A percentile compares a stretch with the other conserved stretches of the same genome.
Evolutionary conservation across 192 early-diverging fungal genomes (phyloP).

Genomic region (Backusella tuberculispora): DNA sequence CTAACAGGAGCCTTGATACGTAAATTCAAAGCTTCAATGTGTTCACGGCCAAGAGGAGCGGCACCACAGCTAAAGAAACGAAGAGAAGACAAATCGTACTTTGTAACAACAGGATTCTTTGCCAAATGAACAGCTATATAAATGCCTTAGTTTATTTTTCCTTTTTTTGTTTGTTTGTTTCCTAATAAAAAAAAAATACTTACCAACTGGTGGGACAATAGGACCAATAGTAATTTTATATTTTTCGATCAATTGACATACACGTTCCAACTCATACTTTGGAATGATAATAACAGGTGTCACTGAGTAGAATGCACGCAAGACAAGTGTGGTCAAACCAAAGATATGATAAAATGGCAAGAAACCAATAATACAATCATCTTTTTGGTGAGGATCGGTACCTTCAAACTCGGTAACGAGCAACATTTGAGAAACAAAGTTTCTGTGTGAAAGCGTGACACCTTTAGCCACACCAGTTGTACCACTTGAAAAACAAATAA

Average conservation of each 20-base stretch:
- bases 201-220: conserved; percentile 64
- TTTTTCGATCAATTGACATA: conserved; percentile 67
- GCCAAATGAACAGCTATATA: conserved; percentile 64
- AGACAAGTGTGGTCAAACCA: conserved; percentile 44
- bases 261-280: conserved; percentile 71
- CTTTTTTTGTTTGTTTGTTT: background rate
- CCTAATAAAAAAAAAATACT: background rate
- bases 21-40: conserved; percentile 55
- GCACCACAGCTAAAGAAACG: conserved; percentile 71
- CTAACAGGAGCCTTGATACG: conserved; percentile 48
- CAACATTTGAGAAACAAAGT: conserved; percentile 77
- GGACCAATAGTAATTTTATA: conserved; percentile 70
- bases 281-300: conserved; percentile 71
- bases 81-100: conserved; percentile 77
- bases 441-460: conserved; percentile 78
- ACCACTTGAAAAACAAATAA: conserved; percentile 71
- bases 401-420: conserved; percentile 58
- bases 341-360: conserved; percentile 78
- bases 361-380: conserved; percentile 49
- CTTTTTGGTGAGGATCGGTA: background rate
- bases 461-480: conserved; percentile 80
- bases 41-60: conserved; percentile 76
- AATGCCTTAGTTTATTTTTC: background rate
- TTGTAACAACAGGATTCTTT: conserved; percentile 71
- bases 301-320: conserved; percentile 44